phyloP scores from a whole-genome alignment of 1,284 basidiomycete genomes.

The Ceratobasidium sp. region DNA sequence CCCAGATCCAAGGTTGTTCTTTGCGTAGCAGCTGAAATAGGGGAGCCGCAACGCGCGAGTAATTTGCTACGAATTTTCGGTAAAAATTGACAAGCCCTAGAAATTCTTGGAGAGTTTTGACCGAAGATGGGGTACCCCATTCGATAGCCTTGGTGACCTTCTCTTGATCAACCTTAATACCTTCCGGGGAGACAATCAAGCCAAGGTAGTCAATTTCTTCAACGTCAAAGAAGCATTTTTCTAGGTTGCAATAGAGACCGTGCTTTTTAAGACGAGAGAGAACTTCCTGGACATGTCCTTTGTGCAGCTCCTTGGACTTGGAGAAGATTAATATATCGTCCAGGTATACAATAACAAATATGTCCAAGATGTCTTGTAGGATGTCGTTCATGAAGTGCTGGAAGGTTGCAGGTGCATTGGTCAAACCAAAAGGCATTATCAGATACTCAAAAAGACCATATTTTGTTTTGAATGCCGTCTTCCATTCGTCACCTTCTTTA shows the following conservation, averaged over 20 bases:
- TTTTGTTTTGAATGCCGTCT: conserved; percentile 59
- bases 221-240: conserved; percentile 28
- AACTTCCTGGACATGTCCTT: too few relatives aligned
- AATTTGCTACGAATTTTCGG: conserved; percentile 54
- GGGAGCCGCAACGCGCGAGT: conserved; percentile 52
- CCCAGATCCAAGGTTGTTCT: conserved; percentile 49
- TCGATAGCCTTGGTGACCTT: conserved; percentile 53
- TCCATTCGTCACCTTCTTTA: conserved; percentile 55
- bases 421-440: conserved; percentile 57
- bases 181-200: too few relatives aligned
- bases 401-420: conserved; percentile 57
- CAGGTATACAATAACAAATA: too few relatives aligned
- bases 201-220: conserved; percentile 52
- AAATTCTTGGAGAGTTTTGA: conserved; percentile 54
- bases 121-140: conserved; percentile 59
- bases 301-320: too few relatives aligned
- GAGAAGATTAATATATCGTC: too few relatives aligned
- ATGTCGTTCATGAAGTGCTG: conserved; percentile 53
- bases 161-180: too few relatives aligned
- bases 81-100: too few relatives aligned
- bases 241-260: background rate
- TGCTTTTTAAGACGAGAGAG: too few relatives aligned
- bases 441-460: conserved; percentile 60
- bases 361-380: too few relatives aligned
- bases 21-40: conserved; percentile 53